Conservation (phyloP, 257 asterid genomes). For the Capsicum chinense region DNA sequence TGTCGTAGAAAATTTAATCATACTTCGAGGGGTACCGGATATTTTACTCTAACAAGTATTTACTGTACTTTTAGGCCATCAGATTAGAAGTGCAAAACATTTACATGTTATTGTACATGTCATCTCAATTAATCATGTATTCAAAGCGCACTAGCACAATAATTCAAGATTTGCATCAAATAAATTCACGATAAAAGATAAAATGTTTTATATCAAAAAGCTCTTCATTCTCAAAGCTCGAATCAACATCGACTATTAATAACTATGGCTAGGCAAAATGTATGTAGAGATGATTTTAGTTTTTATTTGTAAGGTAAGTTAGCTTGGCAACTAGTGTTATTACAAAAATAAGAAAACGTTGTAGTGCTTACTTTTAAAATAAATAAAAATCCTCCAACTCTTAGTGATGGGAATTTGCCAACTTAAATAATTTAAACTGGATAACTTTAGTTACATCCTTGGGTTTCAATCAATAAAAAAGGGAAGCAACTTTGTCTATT, state of each 20-base stretch:
- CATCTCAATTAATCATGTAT: not conserved
- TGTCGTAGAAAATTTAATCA: no score
- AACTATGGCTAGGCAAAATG: not conserved
- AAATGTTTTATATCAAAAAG: no score
- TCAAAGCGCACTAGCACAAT: not conserved
- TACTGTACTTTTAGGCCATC: not conserved
- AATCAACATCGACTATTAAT: no score
- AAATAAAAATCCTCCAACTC: not conserved
- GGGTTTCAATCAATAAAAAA: not conserved
- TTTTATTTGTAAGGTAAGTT: not conserved
- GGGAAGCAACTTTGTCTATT: not conserved
- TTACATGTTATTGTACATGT: not conserved
- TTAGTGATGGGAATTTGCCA: constrained; percentile 16
- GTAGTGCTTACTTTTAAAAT: not conserved
- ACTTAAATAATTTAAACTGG: not conserved
- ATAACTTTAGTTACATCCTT: constrained; percentile 5
- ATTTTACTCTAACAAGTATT: no score
- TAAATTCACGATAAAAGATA: no score
- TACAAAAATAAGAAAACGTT: not conserved
- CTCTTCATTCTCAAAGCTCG: not conserved
- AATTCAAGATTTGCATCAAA: no score
- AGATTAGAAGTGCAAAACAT: not conserved
- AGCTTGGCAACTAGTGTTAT: not conserved
- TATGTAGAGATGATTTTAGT: not conserved
- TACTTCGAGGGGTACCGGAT: no score